Percentiles rank a stretch among this genome's conserved stretches.
These are phyloP conservation scores for Wickerhamiella hasegawae DNA, from an alignment of 805 yeast genomes.

Conservation along the genomic window DNA sequence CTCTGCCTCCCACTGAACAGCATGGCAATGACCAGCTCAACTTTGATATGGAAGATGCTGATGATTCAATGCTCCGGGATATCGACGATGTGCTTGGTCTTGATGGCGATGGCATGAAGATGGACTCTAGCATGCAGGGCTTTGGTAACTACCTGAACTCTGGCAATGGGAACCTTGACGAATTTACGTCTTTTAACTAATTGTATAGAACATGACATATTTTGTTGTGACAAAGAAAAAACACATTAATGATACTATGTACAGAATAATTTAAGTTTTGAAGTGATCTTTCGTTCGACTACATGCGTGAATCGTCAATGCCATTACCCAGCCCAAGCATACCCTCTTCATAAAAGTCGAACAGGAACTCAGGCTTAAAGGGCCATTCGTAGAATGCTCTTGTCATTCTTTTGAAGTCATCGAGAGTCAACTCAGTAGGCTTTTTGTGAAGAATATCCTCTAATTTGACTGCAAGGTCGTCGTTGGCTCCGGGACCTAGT, in stretches of 20 bases:
- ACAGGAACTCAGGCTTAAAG: slow-evolving; percentile 49
- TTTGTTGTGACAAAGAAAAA: neutral
- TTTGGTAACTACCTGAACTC: slow-evolving; percentile 1
- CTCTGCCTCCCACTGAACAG: neutral
- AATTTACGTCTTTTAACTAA: slow-evolving; percentile 1
- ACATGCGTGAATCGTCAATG: too few species aligned
- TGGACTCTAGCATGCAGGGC: slow-evolving; percentile 1
- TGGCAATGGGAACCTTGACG: slow-evolving; percentile 1
- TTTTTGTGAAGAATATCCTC: slow-evolving; percentile 27
- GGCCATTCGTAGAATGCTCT: slow-evolving; percentile 60
- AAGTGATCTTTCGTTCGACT: too few species aligned
- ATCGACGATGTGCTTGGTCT: slow-evolving; percentile 1
- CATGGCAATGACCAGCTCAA: neutral
- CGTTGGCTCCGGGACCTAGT: slow-evolving; percentile 67
- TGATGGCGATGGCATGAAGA: neutral
- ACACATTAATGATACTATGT: neutral
- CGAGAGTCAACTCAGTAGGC: slow-evolving; percentile 33
- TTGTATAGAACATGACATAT: neutral
- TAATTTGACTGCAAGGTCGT: slow-evolving; percentile 22
- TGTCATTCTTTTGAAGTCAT: slow-evolving; percentile 39
- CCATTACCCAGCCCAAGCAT: too few species aligned
- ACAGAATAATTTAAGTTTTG: too few species aligned
- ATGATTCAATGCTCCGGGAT: slow-evolving; percentile 1
- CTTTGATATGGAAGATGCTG: too few species aligned
- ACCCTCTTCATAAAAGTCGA: slow-evolving; percentile 30